Conservation (phyloP, 495 filamentous ascomycete species). For the Aspergillus olivimuriae region DNA sequence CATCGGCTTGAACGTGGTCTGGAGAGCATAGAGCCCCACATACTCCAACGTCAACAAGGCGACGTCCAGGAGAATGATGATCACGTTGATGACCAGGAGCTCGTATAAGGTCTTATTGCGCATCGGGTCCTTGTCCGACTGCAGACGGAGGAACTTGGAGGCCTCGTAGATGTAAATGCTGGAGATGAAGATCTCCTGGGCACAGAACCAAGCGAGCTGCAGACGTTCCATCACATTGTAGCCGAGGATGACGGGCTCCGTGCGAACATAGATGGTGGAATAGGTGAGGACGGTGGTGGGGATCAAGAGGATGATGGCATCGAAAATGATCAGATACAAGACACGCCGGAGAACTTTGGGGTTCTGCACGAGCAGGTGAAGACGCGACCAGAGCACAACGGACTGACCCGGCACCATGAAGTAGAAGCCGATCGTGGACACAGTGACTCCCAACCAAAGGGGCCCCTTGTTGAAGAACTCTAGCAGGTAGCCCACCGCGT, state of each 20-base stretch:
- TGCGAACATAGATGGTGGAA: slow-evolving; percentile 27
- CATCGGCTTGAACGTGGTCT: slow-evolving; percentile 50
- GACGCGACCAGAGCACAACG: slow-evolving; percentile 60
- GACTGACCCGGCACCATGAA: slow-evolving; percentile 60
- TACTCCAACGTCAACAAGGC: slow-evolving; percentile 51
- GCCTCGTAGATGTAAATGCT: slow-evolving; percentile 51
- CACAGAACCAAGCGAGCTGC: slow-evolving; percentile 52
- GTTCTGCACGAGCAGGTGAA: slow-evolving; percentile 52
- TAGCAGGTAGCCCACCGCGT: slow-evolving; percentile 48
- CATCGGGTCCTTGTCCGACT: slow-evolving; percentile 32
- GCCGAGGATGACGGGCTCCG: slow-evolving; percentile 27
- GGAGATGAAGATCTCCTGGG: slow-evolving; percentile 54
- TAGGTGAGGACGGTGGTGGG: slow-evolving; percentile 51
- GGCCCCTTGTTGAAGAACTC: slow-evolving; percentile 45
- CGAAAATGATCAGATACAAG: slow-evolving; percentile 50
- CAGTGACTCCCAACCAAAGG: slow-evolving; percentile 27
- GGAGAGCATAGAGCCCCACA: slow-evolving; percentile 42
- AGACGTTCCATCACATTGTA: slow-evolving; percentile 53
- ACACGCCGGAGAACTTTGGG: slow-evolving; percentile 41
- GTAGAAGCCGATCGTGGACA: slow-evolving; percentile 51
- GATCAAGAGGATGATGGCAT: slow-evolving; percentile 41
- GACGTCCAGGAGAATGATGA: slow-evolving; percentile 50
- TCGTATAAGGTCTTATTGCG: slow-evolving; percentile 44
- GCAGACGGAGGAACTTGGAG: slow-evolving; percentile 35
- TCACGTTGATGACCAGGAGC: slow-evolving; percentile 48